Base-by-base conservation (phyloP, 768 basidiomycete genomes). In the Leccinum variicolor region DNA sequence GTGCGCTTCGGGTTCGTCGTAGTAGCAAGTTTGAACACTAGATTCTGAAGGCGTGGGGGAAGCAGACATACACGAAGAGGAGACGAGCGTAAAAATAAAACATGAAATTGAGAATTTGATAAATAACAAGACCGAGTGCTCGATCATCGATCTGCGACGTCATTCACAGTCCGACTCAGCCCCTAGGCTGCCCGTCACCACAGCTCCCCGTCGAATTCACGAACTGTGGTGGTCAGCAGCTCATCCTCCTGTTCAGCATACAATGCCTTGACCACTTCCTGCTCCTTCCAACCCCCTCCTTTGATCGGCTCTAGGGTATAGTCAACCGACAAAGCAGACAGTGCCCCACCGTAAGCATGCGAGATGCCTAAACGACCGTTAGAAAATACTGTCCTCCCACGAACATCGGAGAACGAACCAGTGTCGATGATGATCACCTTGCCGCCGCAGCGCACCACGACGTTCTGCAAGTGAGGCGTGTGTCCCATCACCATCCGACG, bases 341-440 rank as follows among this genome's bases (percentile, higher is more conserved):
- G 77, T 0, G 84, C 86, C 13, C 96, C 96, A n/a, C 92, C 94
- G 65, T 97, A 98, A 2, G 95, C 95, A 69, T 90, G 91, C 5
- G 93, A 94, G 51, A 96, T 95, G n/a, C 93, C 90, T 89, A 9
- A 48, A 23, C 28, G 26, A 41, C 0, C 15, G 28, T 66, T 26
- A 66, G 60, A 58, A 59, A n/a, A 56, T 31, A 11, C 31, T 26
- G 25, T 4, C 33, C 29, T 17, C 25, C n/a, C 34, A 54, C 10
- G 3, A 36, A 25, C 15, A n/a, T 9, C 19, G 33, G 13, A 8
- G 28, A 53, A 52, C 59, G 60, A 73, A 86, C 91, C 94, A 0
- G 96, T 98, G 68, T 99, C 96, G 52, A 99, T 98, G 59, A 98
- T 90, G 63, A 98, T 87, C 46, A 98, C 84, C 65, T 90, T 94